These are phyloP conservation scores for Sarocladiaceae sp. DNA, from an alignment of 2,329 filamentous ascomycete species.

Conservation along the genomic window DNA sequence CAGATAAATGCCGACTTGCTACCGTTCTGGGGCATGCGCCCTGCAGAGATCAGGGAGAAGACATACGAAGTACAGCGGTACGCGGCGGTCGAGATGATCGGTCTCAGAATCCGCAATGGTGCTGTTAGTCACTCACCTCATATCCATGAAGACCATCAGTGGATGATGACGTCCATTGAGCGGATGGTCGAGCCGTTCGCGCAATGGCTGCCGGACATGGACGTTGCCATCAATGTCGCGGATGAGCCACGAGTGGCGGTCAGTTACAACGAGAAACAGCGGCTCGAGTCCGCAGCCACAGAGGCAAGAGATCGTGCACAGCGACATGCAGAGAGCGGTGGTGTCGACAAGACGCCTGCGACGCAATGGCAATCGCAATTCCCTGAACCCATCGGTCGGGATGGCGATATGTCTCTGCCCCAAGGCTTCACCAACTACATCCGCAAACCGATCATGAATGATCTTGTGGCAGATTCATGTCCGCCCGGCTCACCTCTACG, in stretches of 20 bases:
- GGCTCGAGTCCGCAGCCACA: slow-evolving; percentile 45
- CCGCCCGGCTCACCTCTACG: slow-evolving; percentile 41
- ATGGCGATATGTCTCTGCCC: background rate
- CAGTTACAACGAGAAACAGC: slow-evolving; percentile 51
- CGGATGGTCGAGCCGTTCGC: slow-evolving; percentile 66
- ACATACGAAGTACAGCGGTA: slow-evolving; percentile 26
- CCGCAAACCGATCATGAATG: slow-evolving; percentile 27
- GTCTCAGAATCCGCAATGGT: slow-evolving; percentile 57
- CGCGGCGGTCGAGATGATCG: slow-evolving; percentile 31
- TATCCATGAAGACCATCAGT: slow-evolving; percentile 27
- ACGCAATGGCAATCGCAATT: slow-evolving; percentile 16
- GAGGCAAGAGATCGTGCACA: slow-evolving; percentile 46
- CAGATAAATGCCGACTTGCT: slow-evolving; percentile 68
- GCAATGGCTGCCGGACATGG: slow-evolving; percentile 70
- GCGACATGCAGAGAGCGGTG: background rate
- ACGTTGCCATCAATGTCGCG: slow-evolving; percentile 72
- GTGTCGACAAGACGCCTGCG: background rate
- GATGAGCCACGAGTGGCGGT: slow-evolving; percentile 58
- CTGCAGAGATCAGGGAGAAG: slow-evolving; percentile 59
- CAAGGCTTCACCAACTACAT: slow-evolving; percentile 16
- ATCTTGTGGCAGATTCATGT: slow-evolving; percentile 35
- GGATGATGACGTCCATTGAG: slow-evolving; percentile 35
- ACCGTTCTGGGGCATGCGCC: slow-evolving; percentile 71
- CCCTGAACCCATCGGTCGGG: slow-evolving; percentile 7
- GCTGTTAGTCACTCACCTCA: slow-evolving; percentile 38